Evolutionary conservation across 2,329 filamentous ascomycete genomes (phyloP).

Genomic region (Colletotrichum sp.): DNA sequence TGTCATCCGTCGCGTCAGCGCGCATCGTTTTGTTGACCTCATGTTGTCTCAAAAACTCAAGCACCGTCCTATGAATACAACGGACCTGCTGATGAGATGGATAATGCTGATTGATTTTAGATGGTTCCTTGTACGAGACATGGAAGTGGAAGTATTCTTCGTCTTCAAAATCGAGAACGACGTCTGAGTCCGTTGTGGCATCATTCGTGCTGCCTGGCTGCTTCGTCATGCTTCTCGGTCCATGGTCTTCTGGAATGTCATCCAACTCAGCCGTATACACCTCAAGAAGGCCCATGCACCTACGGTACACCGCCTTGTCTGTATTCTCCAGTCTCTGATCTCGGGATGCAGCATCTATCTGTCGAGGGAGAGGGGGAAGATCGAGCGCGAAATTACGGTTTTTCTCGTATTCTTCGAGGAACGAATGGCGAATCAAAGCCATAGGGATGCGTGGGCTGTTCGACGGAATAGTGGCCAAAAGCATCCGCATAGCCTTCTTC

Average conservation of each 20-base stretch:
- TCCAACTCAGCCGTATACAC: not conserved
- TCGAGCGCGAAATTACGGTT: not conserved
- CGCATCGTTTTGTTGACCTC: not conserved
- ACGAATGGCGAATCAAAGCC: not conserved
- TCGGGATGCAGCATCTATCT: not conserved
- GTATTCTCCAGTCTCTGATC: not conserved
- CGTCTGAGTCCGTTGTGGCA: fast-evolving
- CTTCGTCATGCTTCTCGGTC: not conserved
- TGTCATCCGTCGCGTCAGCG: fast-evolving
- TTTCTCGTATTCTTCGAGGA: not conserved
- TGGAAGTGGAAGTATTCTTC: not conserved
- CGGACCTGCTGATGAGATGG: not conserved
- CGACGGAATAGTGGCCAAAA: not conserved
- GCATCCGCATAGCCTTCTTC: not conserved
- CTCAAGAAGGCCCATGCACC: not conserved
- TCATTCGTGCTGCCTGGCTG: not conserved
- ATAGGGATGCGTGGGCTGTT: fast-evolving
- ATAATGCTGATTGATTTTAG: not conserved
- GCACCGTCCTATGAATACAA: not conserved
- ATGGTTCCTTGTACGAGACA: not conserved
- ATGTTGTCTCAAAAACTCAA: not conserved
- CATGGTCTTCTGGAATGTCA: not conserved
- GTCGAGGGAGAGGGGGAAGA: not conserved
- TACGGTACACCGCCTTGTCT: not conserved
- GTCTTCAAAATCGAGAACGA: not conserved